Conservation (phyloP, 2,329 filamentous ascomycete genomes). For the Alternaria triticina region DNA sequence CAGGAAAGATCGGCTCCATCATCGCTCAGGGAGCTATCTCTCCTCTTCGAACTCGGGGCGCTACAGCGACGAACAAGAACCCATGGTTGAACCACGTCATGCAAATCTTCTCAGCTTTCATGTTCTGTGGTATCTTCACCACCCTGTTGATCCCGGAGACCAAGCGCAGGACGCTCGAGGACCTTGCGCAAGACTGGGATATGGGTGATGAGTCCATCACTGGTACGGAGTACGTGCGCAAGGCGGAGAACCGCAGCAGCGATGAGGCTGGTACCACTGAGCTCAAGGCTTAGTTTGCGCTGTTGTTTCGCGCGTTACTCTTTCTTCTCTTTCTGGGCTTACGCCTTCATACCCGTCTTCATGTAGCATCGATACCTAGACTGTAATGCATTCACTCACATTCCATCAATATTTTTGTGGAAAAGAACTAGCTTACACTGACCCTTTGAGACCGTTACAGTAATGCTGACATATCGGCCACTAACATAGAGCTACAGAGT, state of each 20-base stretch:
- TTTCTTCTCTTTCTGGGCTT: neutral
- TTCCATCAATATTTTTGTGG: neutral
- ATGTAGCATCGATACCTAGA: neutral
- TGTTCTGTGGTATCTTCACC: slow-evolving; percentile 73
- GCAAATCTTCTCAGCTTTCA: slow-evolving; percentile 80
- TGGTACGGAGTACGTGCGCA: slow-evolving; percentile 25
- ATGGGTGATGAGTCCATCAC: slow-evolving; percentile 44
- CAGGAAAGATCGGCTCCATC: slow-evolving; percentile 58
- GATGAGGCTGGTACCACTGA: slow-evolving; percentile 23
- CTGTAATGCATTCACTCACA: neutral
- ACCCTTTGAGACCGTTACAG: too few species aligned
- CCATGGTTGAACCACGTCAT: slow-evolving; percentile 77
- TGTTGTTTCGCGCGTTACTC: neutral
- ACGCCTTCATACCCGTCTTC: neutral
- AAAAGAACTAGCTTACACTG: too few species aligned
- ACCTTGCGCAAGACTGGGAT: slow-evolving; percentile 59
- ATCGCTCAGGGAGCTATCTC: slow-evolving; percentile 57
- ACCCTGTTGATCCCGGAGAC: slow-evolving; percentile 78
- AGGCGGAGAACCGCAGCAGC: slow-evolving; percentile 26
- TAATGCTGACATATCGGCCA: too few species aligned
- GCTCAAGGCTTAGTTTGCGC: slow-evolving; percentile 8
- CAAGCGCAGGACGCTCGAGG: slow-evolving; percentile 75
- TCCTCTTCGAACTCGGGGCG: slow-evolving; percentile 60
- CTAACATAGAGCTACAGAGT: too few species aligned
- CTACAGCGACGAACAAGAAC: slow-evolving; percentile 45